Evolutionary conservation across 1,284 basidiomycete species (phyloP).

Genomic region (Ceratorhiza oryzae-sativae): DNA sequence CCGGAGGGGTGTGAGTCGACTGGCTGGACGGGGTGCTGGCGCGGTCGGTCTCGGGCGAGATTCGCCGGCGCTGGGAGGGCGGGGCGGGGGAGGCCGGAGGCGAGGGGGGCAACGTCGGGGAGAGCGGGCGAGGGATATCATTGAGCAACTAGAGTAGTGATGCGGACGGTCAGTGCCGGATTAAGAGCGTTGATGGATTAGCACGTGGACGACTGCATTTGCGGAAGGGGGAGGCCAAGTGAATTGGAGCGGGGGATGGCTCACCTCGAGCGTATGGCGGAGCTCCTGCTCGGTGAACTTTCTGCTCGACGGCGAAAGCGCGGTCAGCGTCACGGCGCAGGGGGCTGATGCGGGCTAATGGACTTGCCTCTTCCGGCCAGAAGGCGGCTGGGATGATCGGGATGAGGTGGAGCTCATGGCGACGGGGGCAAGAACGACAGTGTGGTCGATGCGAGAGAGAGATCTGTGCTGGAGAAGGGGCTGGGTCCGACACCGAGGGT

Average conservation of each 20-base stretch:
- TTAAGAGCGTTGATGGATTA: slow-evolving; percentile 34
- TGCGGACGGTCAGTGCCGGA: slow-evolving; percentile 1
- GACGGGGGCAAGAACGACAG: background rate
- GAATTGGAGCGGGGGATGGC: background rate
- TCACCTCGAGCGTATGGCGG: slow-evolving; percentile 26
- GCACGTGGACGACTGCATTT: slow-evolving; percentile 7
- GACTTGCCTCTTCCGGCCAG: slow-evolving; percentile 38
- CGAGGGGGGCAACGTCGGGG: slow-evolving; percentile 41
- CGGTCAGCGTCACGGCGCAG: background rate
- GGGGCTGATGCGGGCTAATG: slow-evolving; percentile 14
- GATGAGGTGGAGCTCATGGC: slow-evolving; percentile 29
- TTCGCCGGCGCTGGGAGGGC: slow-evolving; percentile 23
- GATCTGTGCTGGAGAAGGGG: background rate
- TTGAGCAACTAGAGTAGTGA: slow-evolving; percentile 34
- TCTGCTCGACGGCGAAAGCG: background rate
- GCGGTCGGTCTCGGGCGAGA: slow-evolving; percentile 10
- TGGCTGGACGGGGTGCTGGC: slow-evolving; percentile 4
- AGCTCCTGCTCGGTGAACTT: slow-evolving; percentile 36
- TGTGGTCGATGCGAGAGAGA: background rate
- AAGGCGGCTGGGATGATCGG: slow-evolving; percentile 35
- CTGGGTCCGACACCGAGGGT: background rate
- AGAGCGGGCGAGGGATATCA: slow-evolving; percentile 40
- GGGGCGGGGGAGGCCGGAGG: slow-evolving; percentile 40
- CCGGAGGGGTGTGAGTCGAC: slow-evolving; percentile 14
- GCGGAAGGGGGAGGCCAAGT: background rate